A percentile compares a stretch with the other conserved stretches of the same genome.
Evolutionary conservation across 108 stramenopile genomes (phyloP).

Genomic region (Cyclotella sp.): DNA sequence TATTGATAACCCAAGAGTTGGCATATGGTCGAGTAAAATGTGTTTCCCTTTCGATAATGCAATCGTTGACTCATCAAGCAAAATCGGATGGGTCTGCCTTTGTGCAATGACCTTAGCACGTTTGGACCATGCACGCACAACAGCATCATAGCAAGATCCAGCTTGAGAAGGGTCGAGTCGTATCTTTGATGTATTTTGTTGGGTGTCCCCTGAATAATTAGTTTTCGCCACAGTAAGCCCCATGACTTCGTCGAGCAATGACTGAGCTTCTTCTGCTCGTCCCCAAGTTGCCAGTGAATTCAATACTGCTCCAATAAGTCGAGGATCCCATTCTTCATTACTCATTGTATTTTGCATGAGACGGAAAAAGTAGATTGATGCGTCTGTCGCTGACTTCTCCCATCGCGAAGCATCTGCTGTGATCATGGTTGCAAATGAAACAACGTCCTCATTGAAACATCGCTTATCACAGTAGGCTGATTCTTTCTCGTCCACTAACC

Average conservation of each 20-base stretch:
- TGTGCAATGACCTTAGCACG: slow-evolving; percentile 8
- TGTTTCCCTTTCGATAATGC: slow-evolving; percentile 24
- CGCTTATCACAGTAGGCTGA: slow-evolving; percentile 4
- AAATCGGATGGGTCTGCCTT: not conserved
- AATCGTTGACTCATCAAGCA: not conserved
- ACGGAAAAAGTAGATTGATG: slow-evolving; percentile 30
- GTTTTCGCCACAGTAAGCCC: slow-evolving; percentile 10
- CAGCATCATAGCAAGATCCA: slow-evolving; percentile 43
- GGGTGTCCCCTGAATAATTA: not conserved
- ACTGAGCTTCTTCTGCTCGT: slow-evolving; percentile 40
- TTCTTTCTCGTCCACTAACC: not conserved
- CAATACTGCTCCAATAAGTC: slow-evolving; percentile 43
- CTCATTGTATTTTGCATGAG: slow-evolving; percentile 30
- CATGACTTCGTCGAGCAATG: slow-evolving; percentile 29
- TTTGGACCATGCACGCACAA: slow-evolving; percentile 34
- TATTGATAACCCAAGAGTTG: slow-evolving; percentile 23
- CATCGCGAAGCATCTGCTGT: slow-evolving; percentile 23
- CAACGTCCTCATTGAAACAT: slow-evolving; percentile 42
- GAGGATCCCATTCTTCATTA: slow-evolving; percentile 33
- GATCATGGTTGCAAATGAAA: slow-evolving; percentile 52
- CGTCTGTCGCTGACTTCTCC: slow-evolving; percentile 28
- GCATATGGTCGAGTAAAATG: slow-evolving; percentile 46
- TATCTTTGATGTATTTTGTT: slow-evolving; percentile 3
- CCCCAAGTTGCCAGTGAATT: slow-evolving; percentile 31
- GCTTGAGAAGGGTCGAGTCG: slow-evolving; percentile 24